phyloP scores from a whole-genome alignment of 202 grass and related monocot genomes.

The Panicum hallii region DNA sequence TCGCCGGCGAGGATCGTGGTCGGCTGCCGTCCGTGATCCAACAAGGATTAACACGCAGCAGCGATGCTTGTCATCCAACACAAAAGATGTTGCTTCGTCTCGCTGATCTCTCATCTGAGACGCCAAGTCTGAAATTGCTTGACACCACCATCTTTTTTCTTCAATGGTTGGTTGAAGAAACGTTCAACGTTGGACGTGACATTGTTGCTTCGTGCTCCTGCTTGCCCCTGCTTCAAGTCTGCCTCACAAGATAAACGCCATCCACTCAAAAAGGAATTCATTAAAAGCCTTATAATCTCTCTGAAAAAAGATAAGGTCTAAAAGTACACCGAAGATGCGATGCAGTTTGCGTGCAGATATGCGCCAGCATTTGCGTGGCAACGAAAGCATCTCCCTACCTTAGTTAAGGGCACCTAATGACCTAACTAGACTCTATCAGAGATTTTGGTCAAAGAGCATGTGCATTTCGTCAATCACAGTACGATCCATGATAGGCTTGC shows the following conservation, averaged over 20 bases:
- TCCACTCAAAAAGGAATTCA: background rate
- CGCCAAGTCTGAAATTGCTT: constrained; percentile 6
- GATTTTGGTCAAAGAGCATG: background rate
- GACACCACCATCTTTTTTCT: background rate
- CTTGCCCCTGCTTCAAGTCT: constrained; percentile 40
- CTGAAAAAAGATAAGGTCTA: background rate
- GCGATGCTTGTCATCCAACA: background rate
- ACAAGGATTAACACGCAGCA: background rate
- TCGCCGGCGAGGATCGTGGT: constrained; percentile 2
- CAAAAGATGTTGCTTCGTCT: constrained; percentile 27
- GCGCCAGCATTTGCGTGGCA: background rate
- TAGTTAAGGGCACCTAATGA: background rate
- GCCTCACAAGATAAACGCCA: background rate
- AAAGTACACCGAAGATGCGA: background rate
- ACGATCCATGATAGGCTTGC: background rate
- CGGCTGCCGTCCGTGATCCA: constrained; percentile 10
- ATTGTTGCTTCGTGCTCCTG: constrained; percentile 34
- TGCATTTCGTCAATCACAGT: background rate
- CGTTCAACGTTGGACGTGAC: constrained; percentile 13
- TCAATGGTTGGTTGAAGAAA: constrained; percentile 35
- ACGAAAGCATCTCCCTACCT: background rate
- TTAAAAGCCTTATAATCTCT: background rate
- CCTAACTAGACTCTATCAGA: background rate
- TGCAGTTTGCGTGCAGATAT: background rate
- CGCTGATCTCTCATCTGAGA: constrained; percentile 8